These are phyloP conservation scores for Hypoxylon lienhwacheense DNA, from an alignment of 495 filamentous ascomycete species.

Conservation along the genomic window DNA sequence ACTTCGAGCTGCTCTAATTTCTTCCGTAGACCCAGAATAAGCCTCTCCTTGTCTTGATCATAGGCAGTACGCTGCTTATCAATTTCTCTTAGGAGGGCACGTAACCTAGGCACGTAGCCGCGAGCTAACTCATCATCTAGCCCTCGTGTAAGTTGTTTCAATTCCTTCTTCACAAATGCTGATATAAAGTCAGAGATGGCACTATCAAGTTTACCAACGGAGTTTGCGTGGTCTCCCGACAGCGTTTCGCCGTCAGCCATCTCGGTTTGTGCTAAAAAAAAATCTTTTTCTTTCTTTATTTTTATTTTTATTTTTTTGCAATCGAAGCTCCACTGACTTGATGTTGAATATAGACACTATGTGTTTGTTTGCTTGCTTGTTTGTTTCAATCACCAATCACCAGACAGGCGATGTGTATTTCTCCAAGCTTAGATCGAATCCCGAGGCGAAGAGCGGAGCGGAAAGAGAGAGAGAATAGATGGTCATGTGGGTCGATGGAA, in stretches of 20 bases:
- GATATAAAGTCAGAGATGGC: conserved; percentile 36
- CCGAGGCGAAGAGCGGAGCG: background rate
- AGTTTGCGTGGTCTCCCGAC: conserved; percentile 21
- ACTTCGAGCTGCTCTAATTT: conserved; percentile 30
- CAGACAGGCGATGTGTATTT: background rate
- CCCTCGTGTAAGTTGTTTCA: conserved; percentile 33
- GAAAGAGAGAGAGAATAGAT: background rate
- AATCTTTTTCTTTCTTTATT: too few relatives aligned
- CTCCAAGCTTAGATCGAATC: too few relatives aligned
- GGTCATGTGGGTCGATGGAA: too few relatives aligned
- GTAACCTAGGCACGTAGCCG: conserved; percentile 31
- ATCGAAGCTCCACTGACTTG: too few relatives aligned
- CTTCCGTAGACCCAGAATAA: conserved; percentile 25
- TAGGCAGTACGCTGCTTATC: conserved; percentile 34
- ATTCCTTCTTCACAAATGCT: conserved; percentile 32
- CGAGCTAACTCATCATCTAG: conserved; percentile 35
- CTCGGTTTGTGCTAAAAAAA: too few relatives aligned
- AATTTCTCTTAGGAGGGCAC: conserved; percentile 30
- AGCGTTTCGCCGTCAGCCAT: conserved; percentile 32
- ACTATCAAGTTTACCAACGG: conserved; percentile 27
- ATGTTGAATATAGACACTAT: too few relatives aligned
- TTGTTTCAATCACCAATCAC: conserved; percentile 3
- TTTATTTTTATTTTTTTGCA: too few relatives aligned
- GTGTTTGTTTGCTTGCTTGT: too few relatives aligned
- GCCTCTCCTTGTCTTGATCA: conserved; percentile 31